Evolutionary conservation across 2,329 filamentous ascomycete genomes (phyloP).

Genomic region (Xylariales sp.): DNA sequence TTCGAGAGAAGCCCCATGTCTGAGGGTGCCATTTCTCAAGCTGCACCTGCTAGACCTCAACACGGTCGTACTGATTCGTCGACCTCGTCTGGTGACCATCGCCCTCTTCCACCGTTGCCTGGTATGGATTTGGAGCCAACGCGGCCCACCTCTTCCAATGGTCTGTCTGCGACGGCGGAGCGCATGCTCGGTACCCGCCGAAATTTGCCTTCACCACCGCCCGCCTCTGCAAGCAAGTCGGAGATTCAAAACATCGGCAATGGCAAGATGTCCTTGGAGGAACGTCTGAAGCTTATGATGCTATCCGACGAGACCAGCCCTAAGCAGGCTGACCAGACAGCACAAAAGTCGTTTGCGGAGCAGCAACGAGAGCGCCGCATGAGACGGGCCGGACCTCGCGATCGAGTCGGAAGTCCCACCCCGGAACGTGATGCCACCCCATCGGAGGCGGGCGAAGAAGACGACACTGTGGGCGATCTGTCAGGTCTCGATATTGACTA

Average conservation of each 20-base stretch:
- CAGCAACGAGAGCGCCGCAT: slow-evolving; percentile 66
- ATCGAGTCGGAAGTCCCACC: slow-evolving; percentile 38
- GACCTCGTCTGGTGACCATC: slow-evolving; percentile 73
- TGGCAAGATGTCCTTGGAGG: slow-evolving; percentile 76
- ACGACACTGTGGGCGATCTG: slow-evolving; percentile 57
- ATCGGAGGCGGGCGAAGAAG: slow-evolving; percentile 43
- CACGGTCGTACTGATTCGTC: slow-evolving; percentile 66
- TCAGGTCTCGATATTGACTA: slow-evolving; percentile 55
- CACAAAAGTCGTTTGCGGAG: slow-evolving; percentile 49
- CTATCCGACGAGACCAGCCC: slow-evolving; percentile 57
- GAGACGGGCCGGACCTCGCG: slow-evolving; percentile 54
- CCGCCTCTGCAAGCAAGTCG: slow-evolving; percentile 64
- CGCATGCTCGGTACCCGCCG: slow-evolving; percentile 63
- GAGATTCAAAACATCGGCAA: slow-evolving; percentile 75
- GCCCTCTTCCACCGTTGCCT: slow-evolving; percentile 83
- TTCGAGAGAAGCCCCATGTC: slow-evolving; percentile 70
- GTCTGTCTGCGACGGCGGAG: slow-evolving; percentile 68
- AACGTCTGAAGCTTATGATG: slow-evolving; percentile 85
- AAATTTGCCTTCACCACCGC: slow-evolving; percentile 68
- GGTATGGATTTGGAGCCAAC: slow-evolving; percentile 44
- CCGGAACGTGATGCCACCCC: slow-evolving; percentile 36
- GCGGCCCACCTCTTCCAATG: slow-evolving; percentile 54
- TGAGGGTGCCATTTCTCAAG: slow-evolving; percentile 40
- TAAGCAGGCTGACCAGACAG: slow-evolving; percentile 19
- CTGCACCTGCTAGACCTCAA: slow-evolving; percentile 45